Conservation (phyloP, 2,329 filamentous ascomycete species). For the Onygenales sp. region DNA sequence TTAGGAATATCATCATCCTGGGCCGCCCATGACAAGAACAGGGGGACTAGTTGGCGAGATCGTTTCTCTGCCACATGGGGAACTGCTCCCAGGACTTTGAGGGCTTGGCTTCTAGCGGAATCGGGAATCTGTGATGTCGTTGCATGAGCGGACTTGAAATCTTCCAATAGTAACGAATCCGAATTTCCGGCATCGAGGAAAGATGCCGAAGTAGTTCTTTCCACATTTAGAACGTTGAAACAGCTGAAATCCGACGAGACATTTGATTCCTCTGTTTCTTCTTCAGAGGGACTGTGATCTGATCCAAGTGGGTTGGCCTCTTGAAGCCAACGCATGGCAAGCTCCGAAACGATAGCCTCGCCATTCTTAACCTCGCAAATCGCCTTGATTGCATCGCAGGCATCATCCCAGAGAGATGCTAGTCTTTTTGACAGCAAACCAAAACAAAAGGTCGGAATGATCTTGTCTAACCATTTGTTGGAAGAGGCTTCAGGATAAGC, state of each 20-base stretch:
- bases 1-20: constrained; percentile 36
- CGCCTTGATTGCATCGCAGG: constrained; percentile 63
- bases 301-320: constrained; percentile 11
- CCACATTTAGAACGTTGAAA: constrained; percentile 57
- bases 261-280: constrained; percentile 17
- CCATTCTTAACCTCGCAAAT: constrained; percentile 62
- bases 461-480: constrained; percentile 56
- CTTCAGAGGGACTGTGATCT: constrained; percentile 8
- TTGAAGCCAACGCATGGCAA: constrained; percentile 70
- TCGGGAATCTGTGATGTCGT: constrained; percentile 27
- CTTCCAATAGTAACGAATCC: constrained; percentile 49
- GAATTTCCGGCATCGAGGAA: constrained; percentile 46
- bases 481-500: constrained; percentile 52
- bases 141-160: constrained; percentile 55
- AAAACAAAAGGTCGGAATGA: constrained; percentile 76
- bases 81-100: constrained; percentile 65
- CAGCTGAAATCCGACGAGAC: constrained; percentile 62
- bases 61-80: constrained; percentile 75
- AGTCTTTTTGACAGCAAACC: constrained; percentile 80
- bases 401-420: constrained; percentile 79
- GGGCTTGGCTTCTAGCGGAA: constrained; percentile 60
- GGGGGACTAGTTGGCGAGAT: constrained; percentile 74
- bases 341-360: constrained; percentile 60
- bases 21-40: constrained; percentile 72
- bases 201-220: constrained; percentile 42